Conservation (phyloP, 2,329 filamentous ascomycete genomes). For the Fusarium penzigii region DNA sequence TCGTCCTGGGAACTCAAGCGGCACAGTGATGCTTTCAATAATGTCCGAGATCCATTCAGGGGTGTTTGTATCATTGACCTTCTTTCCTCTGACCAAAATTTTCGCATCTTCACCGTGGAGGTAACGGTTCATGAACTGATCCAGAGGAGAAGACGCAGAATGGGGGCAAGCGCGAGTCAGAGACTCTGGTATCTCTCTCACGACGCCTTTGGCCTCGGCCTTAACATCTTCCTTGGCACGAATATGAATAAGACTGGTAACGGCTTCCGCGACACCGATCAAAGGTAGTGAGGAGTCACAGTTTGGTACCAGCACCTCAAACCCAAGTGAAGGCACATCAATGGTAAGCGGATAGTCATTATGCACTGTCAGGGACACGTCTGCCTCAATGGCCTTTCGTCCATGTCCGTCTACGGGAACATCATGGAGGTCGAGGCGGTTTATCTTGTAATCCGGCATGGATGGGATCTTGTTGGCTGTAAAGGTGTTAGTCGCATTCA, state of each 20-base stretch:
- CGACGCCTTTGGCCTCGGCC: slow-evolving; percentile 69
- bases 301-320: slow-evolving; percentile 82
- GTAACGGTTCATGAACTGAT: slow-evolving; percentile 77
- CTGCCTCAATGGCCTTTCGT: slow-evolving; percentile 72
- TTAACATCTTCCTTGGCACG: slow-evolving; percentile 67
- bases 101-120: slow-evolving; percentile 77
- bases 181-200: slow-evolving; percentile 72
- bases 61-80: slow-evolving; percentile 63
- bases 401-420: slow-evolving; percentile 50
- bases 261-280: slow-evolving; percentile 77
- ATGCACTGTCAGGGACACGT: slow-evolving; percentile 70
- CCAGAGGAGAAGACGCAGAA: slow-evolving; percentile 78
- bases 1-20: slow-evolving; percentile 79
- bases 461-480: slow-evolving; percentile 70
- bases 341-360: slow-evolving; percentile 81
- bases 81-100: slow-evolving; percentile 80
- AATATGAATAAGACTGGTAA: slow-evolving; percentile 67
- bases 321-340: slow-evolving; percentile 75
- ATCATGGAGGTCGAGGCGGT: slow-evolving; percentile 78
- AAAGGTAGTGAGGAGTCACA: slow-evolving; percentile 71
- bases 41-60: slow-evolving; percentile 83
- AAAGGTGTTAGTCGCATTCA: slow-evolving; percentile 33
- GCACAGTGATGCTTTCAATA: slow-evolving; percentile 78
- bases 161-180: slow-evolving; percentile 75
- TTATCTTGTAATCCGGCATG: slow-evolving; percentile 81